phyloP scores from a whole-genome alignment of 257 asterid species.

The Gardenia jasminoides region DNA sequence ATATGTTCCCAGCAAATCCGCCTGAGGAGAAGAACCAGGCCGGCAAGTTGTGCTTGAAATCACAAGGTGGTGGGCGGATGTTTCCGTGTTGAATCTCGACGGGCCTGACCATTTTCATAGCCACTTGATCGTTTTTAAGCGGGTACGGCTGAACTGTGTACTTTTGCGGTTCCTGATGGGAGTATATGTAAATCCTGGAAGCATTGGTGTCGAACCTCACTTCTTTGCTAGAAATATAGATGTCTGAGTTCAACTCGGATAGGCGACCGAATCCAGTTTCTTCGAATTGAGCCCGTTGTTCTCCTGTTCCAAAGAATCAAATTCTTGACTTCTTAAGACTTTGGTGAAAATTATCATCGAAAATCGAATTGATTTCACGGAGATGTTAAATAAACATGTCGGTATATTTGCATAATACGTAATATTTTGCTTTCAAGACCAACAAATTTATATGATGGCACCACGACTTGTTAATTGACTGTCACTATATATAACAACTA shows the following conservation, averaged over 20 bases:
- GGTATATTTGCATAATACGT: neutral
- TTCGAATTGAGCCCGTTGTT: constrained; percentile 33
- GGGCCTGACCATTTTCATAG: constrained; percentile 38
- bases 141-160: constrained; percentile 57
- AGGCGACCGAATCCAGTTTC: constrained; percentile 49
- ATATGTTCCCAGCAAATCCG: constrained; percentile 46
- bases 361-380: neutral
- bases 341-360: neutral
- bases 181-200: constrained; percentile 33
- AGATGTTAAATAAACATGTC: neutral
- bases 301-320: constrained; percentile 36
- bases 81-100: constrained; percentile 44
- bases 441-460: neutral
- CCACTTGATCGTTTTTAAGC: constrained; percentile 44
- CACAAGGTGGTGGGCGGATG: constrained; percentile 27
- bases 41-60: constrained; percentile 31
- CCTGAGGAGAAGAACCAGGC: constrained; percentile 49
- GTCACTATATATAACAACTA: too few species aligned
- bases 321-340: neutral
- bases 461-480: neutral
- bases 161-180: constrained; percentile 24
- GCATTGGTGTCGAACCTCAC: constrained; percentile 46
- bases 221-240: constrained; percentile 41
- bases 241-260: constrained; percentile 36
- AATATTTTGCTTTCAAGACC: neutral